Evolutionary conservation across 148 eudicot species (phyloP).

Genomic region (Rheum nobile): DNA sequence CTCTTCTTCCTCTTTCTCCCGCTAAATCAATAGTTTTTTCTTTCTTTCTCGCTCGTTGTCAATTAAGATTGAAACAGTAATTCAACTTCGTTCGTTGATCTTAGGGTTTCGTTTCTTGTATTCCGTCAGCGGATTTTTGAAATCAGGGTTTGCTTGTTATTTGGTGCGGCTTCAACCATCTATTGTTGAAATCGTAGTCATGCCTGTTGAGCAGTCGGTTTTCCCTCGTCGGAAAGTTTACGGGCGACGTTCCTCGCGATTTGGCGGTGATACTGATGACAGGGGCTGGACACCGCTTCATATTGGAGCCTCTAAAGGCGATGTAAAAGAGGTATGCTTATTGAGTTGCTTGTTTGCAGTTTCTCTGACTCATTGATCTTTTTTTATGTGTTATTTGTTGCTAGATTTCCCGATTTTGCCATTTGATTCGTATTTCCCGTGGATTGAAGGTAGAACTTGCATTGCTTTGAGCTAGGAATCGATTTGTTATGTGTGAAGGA

Average conservation of each 20-base stretch:
- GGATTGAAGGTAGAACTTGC: background rate
- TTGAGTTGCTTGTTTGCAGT: background rate
- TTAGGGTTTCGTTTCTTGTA: background rate
- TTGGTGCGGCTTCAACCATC: conserved; percentile 10
- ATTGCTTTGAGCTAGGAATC: background rate
- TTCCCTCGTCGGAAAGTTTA: conserved; percentile 22
- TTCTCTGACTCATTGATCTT: background rate
- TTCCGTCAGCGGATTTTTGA: background rate
- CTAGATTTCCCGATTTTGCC: background rate
- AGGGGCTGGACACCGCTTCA: conserved; percentile 83
- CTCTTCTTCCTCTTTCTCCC: conserved; percentile 47
- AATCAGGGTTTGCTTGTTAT: conserved; percentile 9
- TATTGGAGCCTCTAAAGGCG: conserved; percentile 57
- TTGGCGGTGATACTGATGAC: conserved; percentile 45
- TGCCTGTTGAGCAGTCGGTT: conserved; percentile 23
- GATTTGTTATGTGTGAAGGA: background rate
- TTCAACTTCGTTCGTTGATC: conserved; percentile 6
- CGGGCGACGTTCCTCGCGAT: conserved; percentile 26
- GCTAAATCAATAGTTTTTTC: conserved; percentile 22
- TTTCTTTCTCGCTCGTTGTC: conserved; percentile 6
- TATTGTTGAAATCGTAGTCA: conserved; percentile 14
- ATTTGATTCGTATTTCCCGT: background rate
- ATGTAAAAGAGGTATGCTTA: conserved; percentile 39
- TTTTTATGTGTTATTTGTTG: background rate
- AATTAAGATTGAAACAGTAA: conserved; percentile 10